Evolutionary conservation across 1,284 basidiomycete species (phyloP).

Genomic region (Gomphus bonarii): DNA sequence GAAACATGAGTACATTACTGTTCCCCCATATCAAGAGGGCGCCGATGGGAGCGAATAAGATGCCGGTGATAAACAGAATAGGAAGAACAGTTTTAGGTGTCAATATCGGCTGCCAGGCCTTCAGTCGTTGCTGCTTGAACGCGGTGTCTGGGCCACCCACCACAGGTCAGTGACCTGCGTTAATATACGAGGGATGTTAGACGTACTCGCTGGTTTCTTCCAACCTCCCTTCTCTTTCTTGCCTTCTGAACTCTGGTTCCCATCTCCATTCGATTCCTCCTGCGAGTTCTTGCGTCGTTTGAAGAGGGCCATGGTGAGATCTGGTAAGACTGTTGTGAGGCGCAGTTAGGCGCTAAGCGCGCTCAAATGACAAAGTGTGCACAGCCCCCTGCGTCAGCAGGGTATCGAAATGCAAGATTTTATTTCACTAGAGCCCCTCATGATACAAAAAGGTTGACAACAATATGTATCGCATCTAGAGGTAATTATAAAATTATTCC

Average conservation of each 20-base stretch:
- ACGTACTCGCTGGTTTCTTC: slow-evolving; percentile 81
- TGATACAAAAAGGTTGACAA: too few species aligned
- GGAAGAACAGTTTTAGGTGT: slow-evolving; percentile 96
- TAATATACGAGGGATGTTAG: too few species aligned
- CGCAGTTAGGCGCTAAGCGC: neutral
- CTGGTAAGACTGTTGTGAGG: neutral
- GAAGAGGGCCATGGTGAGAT: slow-evolving; percentile 41
- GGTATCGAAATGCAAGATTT: too few species aligned
- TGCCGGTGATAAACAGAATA: slow-evolving; percentile 88
- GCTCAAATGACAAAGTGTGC: neutral
- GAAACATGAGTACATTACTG: slow-evolving; percentile 39
- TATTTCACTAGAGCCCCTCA: too few species aligned
- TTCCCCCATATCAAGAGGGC: slow-evolving; percentile 89
- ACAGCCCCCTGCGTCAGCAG: neutral
- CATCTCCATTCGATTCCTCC: slow-evolving; percentile 25
- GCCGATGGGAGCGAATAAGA: slow-evolving; percentile 94
- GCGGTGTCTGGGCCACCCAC: slow-evolving; percentile 66
- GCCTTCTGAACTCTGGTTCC: slow-evolving; percentile 27
- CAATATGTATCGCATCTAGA: too few species aligned
- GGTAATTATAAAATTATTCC: too few species aligned
- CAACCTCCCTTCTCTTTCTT: slow-evolving; percentile 79
- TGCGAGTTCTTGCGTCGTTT: slow-evolving; percentile 36
- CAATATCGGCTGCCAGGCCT: slow-evolving; percentile 99
- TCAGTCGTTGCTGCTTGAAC: slow-evolving; percentile 98
- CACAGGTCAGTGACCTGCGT: neutral